These are phyloP conservation scores for Metschnikowia cubensis DNA, from an alignment of 805 yeast genomes.

Conservation along the genomic window DNA sequence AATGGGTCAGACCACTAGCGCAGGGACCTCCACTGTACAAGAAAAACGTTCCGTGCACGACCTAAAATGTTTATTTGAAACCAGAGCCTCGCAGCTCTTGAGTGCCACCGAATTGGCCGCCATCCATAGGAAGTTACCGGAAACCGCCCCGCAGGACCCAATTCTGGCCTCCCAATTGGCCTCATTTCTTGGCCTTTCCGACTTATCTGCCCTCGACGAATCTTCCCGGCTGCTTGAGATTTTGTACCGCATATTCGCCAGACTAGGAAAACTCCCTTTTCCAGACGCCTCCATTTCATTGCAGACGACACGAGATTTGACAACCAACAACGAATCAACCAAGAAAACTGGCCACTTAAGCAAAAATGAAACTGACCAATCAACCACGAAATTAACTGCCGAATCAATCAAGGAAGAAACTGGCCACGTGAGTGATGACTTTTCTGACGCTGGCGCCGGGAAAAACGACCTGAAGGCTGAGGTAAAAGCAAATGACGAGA, in stretches of 20 bases:
- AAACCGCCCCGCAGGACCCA: background rate
- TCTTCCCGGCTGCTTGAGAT: background rate
- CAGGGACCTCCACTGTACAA: background rate
- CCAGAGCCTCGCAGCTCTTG: slow-evolving; percentile 5
- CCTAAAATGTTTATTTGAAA: slow-evolving; percentile 5
- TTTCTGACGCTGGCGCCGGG: too few relatives aligned
- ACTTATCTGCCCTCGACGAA: background rate
- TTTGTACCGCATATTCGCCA: background rate
- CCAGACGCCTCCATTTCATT: background rate
- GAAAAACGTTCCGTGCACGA: background rate
- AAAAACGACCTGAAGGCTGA: too few relatives aligned
- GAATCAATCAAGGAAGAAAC: too few relatives aligned
- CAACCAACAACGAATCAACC: too few relatives aligned
- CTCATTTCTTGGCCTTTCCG: background rate
- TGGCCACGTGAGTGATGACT: too few relatives aligned
- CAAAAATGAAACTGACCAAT: too few relatives aligned
- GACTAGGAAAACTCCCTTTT: background rate
- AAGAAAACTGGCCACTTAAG: background rate
- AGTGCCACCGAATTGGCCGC: slow-evolving; percentile 7
- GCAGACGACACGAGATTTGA: too few relatives aligned
- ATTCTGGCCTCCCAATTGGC: background rate
- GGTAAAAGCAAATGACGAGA: too few relatives aligned
- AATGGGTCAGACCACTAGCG: slow-evolving; percentile 21
- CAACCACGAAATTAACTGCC: too few relatives aligned
- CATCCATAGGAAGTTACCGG: slow-evolving; percentile 1